These are phyloP conservation scores for Hypoxylon fuscum DNA, from an alignment of 495 filamentous ascomycete species.

Conservation along the genomic window DNA sequence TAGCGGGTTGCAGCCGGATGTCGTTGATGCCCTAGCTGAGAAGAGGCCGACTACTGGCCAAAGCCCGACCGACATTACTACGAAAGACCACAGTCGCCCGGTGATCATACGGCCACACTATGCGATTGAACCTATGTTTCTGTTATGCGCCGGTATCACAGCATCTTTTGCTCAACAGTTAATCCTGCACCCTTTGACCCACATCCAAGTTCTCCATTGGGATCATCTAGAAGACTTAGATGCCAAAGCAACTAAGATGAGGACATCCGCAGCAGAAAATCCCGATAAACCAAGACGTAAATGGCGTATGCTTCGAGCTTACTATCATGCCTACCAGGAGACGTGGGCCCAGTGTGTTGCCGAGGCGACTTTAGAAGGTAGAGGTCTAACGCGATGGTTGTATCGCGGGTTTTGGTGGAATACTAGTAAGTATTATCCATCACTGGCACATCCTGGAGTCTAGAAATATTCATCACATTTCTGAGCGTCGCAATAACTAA, in stretches of 20 bases:
- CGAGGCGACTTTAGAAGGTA: conserved; percentile 68
- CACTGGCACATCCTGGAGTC: not conserved
- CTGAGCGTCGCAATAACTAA: conserved; percentile 1
- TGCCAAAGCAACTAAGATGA: conserved; percentile 60
- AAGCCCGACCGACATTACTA: conserved; percentile 3
- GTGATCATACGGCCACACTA: conserved; percentile 83
- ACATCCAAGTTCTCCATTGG: conserved; percentile 81
- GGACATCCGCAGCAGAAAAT: conserved; percentile 31
- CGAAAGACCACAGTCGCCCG: conserved; percentile 43
- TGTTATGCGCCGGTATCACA: conserved; percentile 77
- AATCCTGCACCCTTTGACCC: conserved; percentile 79
- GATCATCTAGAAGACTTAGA: conserved; percentile 82
- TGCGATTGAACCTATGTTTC: conserved; percentile 81
- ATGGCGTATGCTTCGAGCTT: conserved; percentile 67
- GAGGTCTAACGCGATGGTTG: conserved; percentile 73
- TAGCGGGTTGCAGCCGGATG: conserved; percentile 61
- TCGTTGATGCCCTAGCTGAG: conserved; percentile 51
- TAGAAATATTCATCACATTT: not conserved
- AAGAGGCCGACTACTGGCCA: conserved; percentile 45
- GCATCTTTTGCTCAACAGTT: conserved; percentile 80
- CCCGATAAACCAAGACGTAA: conserved; percentile 44
- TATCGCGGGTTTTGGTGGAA: conserved; percentile 79
- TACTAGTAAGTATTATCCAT: conserved; percentile 51
- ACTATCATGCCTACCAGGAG: conserved; percentile 78
- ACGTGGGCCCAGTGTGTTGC: conserved; percentile 75